Base-by-base conservation (phyloP, 495 filamentous ascomycete genomes). In the Melanomma pulvis-pyrius region DNA sequence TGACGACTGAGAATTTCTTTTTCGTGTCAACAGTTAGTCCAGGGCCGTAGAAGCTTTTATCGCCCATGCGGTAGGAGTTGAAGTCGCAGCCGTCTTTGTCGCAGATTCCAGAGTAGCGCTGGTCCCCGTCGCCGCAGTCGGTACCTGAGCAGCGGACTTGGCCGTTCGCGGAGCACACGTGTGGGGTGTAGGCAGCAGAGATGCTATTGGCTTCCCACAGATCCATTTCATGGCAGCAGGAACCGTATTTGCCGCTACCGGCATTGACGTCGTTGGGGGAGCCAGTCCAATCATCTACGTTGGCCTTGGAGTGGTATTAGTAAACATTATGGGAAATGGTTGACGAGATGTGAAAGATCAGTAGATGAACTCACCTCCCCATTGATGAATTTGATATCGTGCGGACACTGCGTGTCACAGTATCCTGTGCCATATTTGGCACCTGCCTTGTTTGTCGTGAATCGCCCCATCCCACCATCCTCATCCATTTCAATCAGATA, bases 391-490 rank as follows among this genome's bases (percentile, higher is more conserved):
- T 83, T 76, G 21, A 74, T 73, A 19, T 78, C 75, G 41, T 73
- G 70, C 1, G 78, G 81, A 74, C 88, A 90, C 69, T 90, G 87
- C 7, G 86, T 82, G 71, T 90, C 87, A 71, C 88, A 91, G 78
- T 91, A 90, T 0, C 87, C 87, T 29, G 86, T 86, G 15, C 87
- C 87, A 74, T 88, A 90, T 15, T 79, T 73, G 13, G 87, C 85
- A 29, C 87, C 87, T 3, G 84, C 86, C 26, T 82, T 78, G 75
- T 88, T 90, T 32, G 24, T 58, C 17, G 73, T 34, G 57, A 82
- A 72, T 5, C 74, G 68, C 64, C 75, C 79, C 59, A 81, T 73
- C 19, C 85, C 84, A 52, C 87, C 86, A 29, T 82, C 78, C 2
- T 68, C 65, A 26, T 79, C 69, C 86, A 90, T 90, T 73, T 88